A percentile compares a stretch with the other conserved stretches of the same genome.
Evolutionary conservation across 2,329 filamentous ascomycete genomes (phyloP).

Genomic region (Catunica adiposa): DNA sequence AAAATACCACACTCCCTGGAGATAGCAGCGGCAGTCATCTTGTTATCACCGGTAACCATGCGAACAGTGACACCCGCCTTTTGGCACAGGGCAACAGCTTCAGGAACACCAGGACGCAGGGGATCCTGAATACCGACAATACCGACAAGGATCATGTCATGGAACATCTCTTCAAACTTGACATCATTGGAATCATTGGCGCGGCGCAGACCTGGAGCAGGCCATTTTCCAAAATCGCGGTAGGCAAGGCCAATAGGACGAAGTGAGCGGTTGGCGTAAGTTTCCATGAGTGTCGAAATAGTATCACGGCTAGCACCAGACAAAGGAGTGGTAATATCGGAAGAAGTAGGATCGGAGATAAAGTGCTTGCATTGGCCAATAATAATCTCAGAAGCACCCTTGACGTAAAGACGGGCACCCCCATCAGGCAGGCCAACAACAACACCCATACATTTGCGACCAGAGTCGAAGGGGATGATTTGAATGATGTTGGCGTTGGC

Average conservation of each 20-base stretch:
- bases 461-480: slow-evolving; percentile 59
- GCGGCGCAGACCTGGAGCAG: slow-evolving; percentile 45
- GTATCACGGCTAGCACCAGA: slow-evolving; percentile 36
- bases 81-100: slow-evolving; percentile 58
- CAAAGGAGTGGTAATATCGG: slow-evolving; percentile 27
- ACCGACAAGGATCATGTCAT: slow-evolving; percentile 49
- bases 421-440: slow-evolving; percentile 36
- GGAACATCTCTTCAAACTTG: slow-evolving; percentile 50
- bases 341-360: slow-evolving; percentile 31
- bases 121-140: slow-evolving; percentile 73
- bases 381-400: slow-evolving; percentile 50
- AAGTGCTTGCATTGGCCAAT: slow-evolving; percentile 37
- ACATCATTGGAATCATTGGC: slow-evolving; percentile 41
- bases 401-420: slow-evolving; percentile 40
- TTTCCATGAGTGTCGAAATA: slow-evolving; percentile 52
- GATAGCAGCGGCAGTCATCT: slow-evolving; percentile 62
- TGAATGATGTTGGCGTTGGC: slow-evolving; percentile 44
- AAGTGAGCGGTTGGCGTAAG: slow-evolving; percentile 63
- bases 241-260: slow-evolving; percentile 74
- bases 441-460: slow-evolving; percentile 55
- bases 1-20: slow-evolving; percentile 65
- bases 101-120: slow-evolving; percentile 54
- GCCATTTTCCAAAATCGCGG: slow-evolving; percentile 73
- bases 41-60: slow-evolving; percentile 78
- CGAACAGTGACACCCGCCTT: slow-evolving; percentile 62